phyloP scores from a whole-genome alignment of 192 early-diverging fungal species.

The Entophlyctis luteolus region DNA sequence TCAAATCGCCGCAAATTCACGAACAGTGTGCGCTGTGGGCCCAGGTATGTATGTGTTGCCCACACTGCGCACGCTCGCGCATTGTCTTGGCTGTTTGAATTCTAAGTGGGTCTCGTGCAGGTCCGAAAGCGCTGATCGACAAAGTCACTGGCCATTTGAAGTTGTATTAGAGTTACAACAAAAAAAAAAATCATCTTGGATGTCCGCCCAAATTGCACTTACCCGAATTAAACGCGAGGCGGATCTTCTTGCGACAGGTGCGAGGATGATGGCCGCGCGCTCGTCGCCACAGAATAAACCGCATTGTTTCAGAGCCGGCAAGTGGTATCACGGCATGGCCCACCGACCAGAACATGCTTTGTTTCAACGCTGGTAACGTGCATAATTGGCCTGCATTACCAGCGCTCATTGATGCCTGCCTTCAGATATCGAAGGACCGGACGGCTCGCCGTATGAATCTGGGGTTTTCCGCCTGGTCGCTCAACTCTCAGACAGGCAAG shows the following conservation, averaged over 20 bases:
- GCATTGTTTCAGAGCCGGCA: not conserved
- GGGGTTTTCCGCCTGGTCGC: conserved; percentile 10
- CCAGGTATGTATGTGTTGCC: conserved; percentile 55
- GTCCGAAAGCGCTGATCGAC: conserved; percentile 18
- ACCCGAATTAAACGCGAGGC: conserved; percentile 18
- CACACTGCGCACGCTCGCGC: no score
- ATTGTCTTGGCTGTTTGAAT: not conserved
- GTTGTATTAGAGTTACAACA: conserved; percentile 13
- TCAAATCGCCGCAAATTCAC: conserved; percentile 85
- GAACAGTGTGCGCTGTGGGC: conserved; percentile 90
- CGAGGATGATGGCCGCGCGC: no score
- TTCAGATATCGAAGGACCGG: conserved; percentile 27
- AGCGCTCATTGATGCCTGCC: not conserved
- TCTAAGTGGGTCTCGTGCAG: no score
- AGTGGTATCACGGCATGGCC: conserved; percentile 19
- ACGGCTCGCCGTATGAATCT: conserved; percentile 15
- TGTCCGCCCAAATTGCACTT: not conserved
- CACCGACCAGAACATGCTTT: not conserved
- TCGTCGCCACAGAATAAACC: not conserved
- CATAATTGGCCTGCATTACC: not conserved
- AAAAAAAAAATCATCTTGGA: not conserved
- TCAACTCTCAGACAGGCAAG: conserved; percentile 19
- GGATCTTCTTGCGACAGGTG: not conserved
- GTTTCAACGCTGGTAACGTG: conserved; percentile 1
- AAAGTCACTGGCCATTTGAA: conserved; percentile 23